Percentiles rank a stretch among this genome's conserved stretches.
Conservation (phyloP, 371 early-diverging fungal genomes). For the Mortierella sp. region DNA sequence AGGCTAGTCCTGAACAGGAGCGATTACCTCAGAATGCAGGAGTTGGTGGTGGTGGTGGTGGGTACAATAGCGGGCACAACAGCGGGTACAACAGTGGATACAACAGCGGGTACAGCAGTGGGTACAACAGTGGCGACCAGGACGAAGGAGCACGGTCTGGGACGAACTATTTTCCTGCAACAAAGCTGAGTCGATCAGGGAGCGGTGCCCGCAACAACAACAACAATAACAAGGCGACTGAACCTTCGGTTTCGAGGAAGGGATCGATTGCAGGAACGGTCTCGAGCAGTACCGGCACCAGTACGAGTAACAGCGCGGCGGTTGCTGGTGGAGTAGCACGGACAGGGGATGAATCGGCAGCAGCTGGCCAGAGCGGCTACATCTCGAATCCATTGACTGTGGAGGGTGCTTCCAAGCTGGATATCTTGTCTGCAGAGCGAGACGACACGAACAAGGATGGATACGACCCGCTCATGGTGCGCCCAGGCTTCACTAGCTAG, state of each 20-base stretch:
- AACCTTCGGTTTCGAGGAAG: conserved; percentile 13
- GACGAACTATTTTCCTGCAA: conserved; percentile 44
- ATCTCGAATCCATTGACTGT: background rate
- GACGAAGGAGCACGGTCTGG: conserved; percentile 39
- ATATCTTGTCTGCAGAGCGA: conserved; percentile 8
- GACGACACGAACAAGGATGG: conserved; percentile 44
- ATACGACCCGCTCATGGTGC: conserved; percentile 55
- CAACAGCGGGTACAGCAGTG: conserved; percentile 44
- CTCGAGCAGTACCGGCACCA: conserved; percentile 2
- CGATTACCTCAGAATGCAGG: conserved; percentile 49
- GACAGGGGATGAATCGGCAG: conserved; percentile 10
- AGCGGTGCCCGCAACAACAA: conserved; percentile 32
- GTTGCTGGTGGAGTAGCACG: background rate
- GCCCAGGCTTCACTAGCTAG: conserved; percentile 46
- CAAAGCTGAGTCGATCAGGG: conserved; percentile 52
- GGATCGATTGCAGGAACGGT: conserved; percentile 24
- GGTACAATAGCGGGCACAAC: conserved; percentile 17
- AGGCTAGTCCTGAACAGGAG: conserved; percentile 6
- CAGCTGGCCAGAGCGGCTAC: background rate
- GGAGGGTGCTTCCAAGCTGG: conserved; percentile 7
- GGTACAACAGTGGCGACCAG: conserved; percentile 53
- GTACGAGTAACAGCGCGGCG: too few species aligned
- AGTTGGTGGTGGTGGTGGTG: conserved; percentile 3
- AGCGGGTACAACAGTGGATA: conserved; percentile 47
- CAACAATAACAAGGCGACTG: background rate